Evolutionary conservation across 1,284 basidiomycete genomes (phyloP), one percentile per base, ranked within the genome.

Genomic region (Paramarasmius palmivorus): DNA sequence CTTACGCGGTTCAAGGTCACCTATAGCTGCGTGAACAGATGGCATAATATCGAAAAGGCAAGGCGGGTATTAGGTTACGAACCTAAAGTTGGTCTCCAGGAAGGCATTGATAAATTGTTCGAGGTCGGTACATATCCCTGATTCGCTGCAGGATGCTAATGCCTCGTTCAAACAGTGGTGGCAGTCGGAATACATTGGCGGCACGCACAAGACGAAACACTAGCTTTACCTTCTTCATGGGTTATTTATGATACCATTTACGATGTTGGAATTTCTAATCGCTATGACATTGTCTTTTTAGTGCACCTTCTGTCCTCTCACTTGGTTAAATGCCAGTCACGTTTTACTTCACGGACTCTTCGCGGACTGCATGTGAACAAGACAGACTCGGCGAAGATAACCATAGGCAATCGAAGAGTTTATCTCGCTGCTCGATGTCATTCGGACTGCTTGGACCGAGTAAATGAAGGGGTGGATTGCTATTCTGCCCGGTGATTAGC

Each of bases 31-130:
- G 82, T 80, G 23, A 78, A 74, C 58, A 81, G 95, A 62, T 98
- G 90, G 78, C 92, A 96, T 71, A 97, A 98, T 68, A 95, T 96
- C 50, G 96, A 99, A 75, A 95, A 93, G 75, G 93, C 96, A 8
- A 80, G 95, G 61, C 75, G 94, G 53, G 82, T 98, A 58, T 77
- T 99, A 36, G 95, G 93, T 2, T 99, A 99, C 71, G 92, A 94
- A 67, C 97, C 96, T 0, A 74, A 93, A 53, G 87, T 97, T 12
- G 90, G 93, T 2, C 65, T 99, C 26, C 87, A 94, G 59, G 95
- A 99, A 62, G 96, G 93, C 20, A 81, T 98, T 55, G 81, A 83
- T 70, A 78, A 77, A 59, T 92, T 88, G 69, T 82, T 93, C 22
- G 85, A 88, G 67, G 88, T 89, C 73, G 41, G 26, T 52, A 49